A percentile compares a stretch with the other conserved stretches of the same genome.
These are phyloP conservation scores for Cunninghamia lanceolata DNA, from an alignment of 75 land plant species.

Conservation along the genomic window DNA sequence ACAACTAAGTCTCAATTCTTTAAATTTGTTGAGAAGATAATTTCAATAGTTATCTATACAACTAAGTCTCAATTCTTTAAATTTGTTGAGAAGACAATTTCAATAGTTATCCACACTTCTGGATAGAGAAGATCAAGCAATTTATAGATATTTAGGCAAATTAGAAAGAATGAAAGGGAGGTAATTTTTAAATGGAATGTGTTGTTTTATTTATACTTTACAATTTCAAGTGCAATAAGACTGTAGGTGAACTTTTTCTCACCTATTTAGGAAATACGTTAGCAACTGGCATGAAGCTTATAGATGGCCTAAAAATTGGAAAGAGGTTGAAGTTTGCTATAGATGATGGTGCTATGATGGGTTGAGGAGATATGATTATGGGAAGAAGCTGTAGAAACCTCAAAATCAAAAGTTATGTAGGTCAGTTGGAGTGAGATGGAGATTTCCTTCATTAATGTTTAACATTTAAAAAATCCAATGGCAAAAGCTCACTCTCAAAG, in stretches of 20 bases:
- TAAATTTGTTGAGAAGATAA: no score
- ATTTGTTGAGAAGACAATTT: no score
- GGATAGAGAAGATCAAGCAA: no score
- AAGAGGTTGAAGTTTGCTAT: slow-evolving; percentile 67
- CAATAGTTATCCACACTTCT: no score
- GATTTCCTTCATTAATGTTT: no score
- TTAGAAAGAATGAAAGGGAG: slow-evolving; percentile 92
- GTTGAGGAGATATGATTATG: slow-evolving; percentile 69
- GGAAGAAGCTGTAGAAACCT: slow-evolving; percentile 91
- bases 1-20: no score
- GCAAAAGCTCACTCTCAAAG: no score
- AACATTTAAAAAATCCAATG: no score
- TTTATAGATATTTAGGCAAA: slow-evolving; percentile 65
- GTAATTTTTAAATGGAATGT: slow-evolving; percentile 82
- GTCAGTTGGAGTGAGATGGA: no score
- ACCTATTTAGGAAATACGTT: slow-evolving; percentile 77
- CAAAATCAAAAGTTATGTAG: no score
- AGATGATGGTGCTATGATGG: slow-evolving; percentile 71
- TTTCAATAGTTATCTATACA: no score
- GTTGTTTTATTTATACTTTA: slow-evolving; percentile 74
- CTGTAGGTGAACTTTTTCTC: slow-evolving; percentile 65
- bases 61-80: no score
- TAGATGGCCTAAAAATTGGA: slow-evolving; percentile 68
- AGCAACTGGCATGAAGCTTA: slow-evolving; percentile 78
- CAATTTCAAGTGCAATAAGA: slow-evolving; percentile 71